Percentiles rank a stretch among this genome's conserved stretches.
Conservation (phyloP, 1,139 yeast species). For the Yamadazyma conglobata region DNA sequence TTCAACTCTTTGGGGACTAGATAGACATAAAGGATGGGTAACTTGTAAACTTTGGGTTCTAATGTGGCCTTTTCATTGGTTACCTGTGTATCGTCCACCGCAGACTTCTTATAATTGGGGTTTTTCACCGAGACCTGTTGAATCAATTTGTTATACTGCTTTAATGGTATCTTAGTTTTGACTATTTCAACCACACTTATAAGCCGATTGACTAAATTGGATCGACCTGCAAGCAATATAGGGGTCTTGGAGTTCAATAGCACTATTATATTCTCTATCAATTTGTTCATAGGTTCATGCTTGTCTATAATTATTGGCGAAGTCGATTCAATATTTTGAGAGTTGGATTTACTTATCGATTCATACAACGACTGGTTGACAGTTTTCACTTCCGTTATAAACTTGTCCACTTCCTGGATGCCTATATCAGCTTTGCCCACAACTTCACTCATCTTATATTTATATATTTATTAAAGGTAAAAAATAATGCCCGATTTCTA, state of each 20-base stretch:
- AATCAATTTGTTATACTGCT: constrained; percentile 14
- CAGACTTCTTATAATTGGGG: constrained; percentile 8
- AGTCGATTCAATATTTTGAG: not conserved
- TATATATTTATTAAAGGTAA: too few species aligned
- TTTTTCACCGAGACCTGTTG: constrained; percentile 12
- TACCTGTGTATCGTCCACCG: constrained; percentile 5
- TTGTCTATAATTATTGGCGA: constrained; percentile 11
- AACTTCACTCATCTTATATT: not conserved
- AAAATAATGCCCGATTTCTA: too few species aligned
- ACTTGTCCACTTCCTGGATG: too few species aligned
- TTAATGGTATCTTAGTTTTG: constrained; percentile 9
- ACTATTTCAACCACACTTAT: constrained; percentile 14
- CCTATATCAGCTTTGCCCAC: not conserved
- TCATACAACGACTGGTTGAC: constrained; percentile 1
- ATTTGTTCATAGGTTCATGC: constrained; percentile 11
- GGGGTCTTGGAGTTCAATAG: constrained; percentile 3
- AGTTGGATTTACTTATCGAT: not conserved
- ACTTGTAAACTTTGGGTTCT: constrained; percentile 7
- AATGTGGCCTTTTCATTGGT: constrained; percentile 5
- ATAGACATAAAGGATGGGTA: constrained; percentile 14
- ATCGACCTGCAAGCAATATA: constrained; percentile 10
- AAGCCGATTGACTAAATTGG: constrained; percentile 11
- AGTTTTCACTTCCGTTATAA: constrained; percentile 1
- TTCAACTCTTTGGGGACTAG: constrained; percentile 9
- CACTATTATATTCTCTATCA: constrained; percentile 11